These are phyloP conservation scores for Geosiphon pyriformis DNA, from an alignment of 192 early-diverging fungal genomes.

Conservation along the genomic window DNA sequence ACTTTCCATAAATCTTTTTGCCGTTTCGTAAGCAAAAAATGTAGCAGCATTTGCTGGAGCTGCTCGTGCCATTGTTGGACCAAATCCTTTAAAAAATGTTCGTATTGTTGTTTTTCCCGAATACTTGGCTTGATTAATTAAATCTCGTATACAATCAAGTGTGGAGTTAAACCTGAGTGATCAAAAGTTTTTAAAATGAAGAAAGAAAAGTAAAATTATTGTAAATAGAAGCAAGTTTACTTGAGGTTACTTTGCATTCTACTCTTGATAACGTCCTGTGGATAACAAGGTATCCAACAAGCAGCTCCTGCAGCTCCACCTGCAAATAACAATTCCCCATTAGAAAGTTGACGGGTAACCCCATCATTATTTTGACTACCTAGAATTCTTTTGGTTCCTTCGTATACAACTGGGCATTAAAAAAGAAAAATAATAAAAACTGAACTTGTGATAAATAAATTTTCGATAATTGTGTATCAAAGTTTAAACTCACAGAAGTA, in stretches of 20 bases:
- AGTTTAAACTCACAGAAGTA: slow-evolving; percentile 70
- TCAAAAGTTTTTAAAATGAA: too few species aligned
- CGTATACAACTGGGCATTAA: slow-evolving; percentile 63
- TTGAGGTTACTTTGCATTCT: slow-evolving; percentile 60
- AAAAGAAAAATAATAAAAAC: not conserved
- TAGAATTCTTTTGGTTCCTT: slow-evolving; percentile 68
- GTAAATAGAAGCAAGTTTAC: slow-evolving; percentile 19
- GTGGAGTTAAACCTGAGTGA: slow-evolving; percentile 33
- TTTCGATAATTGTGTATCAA: not conserved
- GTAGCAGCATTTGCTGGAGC: slow-evolving; percentile 84
- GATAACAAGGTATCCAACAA: slow-evolving; percentile 78
- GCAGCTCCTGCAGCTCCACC: slow-evolving; percentile 93
- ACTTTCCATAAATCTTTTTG: too few species aligned
- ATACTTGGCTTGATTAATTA: slow-evolving; percentile 52
- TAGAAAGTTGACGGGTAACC: slow-evolving; percentile 59
- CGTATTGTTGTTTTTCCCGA: slow-evolving; percentile 29
- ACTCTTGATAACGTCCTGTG: slow-evolving; percentile 86
- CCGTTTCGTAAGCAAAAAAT: slow-evolving; percentile 68
- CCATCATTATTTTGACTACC: slow-evolving; percentile 48
- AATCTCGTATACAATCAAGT: slow-evolving; percentile 30
- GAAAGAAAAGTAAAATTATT: too few species aligned
- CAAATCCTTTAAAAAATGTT: slow-evolving; percentile 78
- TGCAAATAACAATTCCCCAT: slow-evolving; percentile 78
- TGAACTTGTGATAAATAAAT: not conserved
- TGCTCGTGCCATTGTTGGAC: slow-evolving; percentile 73